Base-by-base conservation (phyloP, 2,329 filamentous ascomycete species). In the Epichloe baconii region DNA sequence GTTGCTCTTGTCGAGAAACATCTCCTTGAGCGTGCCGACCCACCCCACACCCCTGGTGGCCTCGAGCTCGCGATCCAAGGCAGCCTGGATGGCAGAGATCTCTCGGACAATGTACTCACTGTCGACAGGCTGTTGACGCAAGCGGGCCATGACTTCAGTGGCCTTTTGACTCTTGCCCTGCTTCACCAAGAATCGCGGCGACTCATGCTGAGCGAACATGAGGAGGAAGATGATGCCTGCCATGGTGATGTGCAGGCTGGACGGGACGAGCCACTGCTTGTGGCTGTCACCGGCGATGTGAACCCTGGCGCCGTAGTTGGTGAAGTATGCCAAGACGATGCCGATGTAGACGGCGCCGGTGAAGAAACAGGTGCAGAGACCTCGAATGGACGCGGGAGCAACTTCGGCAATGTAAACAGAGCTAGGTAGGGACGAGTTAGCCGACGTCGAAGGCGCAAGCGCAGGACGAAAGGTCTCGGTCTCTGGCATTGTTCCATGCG, bases 321-420 rank as follows among this genome's bases (percentile, higher is more conserved):
- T 79, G 59, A 88, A 90, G 68, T 89, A 91, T 8, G 83, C 85
- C 15, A 90, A 72, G 59, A 90, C 84, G 54, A 89, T 87, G 23
- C 85, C 86, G 49, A 86, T 66, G 61, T 90, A 90, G 21, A 90
- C 86, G 47, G 68, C 68, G 3, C 70, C 70, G 8, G 68, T 72
- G 60, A 72, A 72, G 59, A 71, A 66, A 53, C 69, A 84, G 2
- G 85, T 87, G 61, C 84, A 88, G 21, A 90, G 77, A 56, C 86
- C 85, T 50, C 85, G 78, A 53, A 87, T 73, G 1, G 80, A 77
- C 2, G 81, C 78, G 0, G 85, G 84, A 0, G 84, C 77, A 40
- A 86, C 81, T 66, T 88, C 85, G 4, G 83, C 82, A 31, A 88
- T 78, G 63, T 88, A 88, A 2, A 86, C 76, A 0, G 85, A 84